Base-by-base conservation (phyloP, 768 basidiomycete genomes). In the Boletellus emodensis region DNA sequence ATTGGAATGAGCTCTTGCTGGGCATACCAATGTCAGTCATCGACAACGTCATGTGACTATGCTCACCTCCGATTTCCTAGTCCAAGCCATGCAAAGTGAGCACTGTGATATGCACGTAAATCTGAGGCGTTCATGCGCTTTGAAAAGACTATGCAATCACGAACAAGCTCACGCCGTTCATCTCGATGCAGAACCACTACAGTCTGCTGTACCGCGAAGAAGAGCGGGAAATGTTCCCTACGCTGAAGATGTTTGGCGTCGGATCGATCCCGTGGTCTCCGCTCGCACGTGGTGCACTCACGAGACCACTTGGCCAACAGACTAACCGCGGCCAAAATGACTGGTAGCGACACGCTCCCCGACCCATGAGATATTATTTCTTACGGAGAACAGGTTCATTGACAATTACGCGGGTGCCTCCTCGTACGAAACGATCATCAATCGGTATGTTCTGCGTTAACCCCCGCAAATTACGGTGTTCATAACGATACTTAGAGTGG, bases 161-260 rank as follows among this genome's bases (percentile, higher is more conserved):
- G 28, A 72, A 74, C 56, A 72, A 69, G 37, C 67, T 75, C 32
- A 78, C 76, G 7, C 77, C 75, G 6, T 83, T 84, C 66, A 77
- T 82, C 64, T 77, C 78, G 10, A 83, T 84, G 82, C 82, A 84
- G 62, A 82, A 84, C 63, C 75, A 79, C 53, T 76, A 83, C 60
- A 75, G 62, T 50, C 70, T 81, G 6, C 40, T 80, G 34, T 83
- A 83, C 58, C 75, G 81, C 38, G 83, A 84, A 60, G 82, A 84
- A 61, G 82, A 81, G 58, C 72, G 67, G 22, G 78, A 79, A 58
- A 78, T 80, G 77, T 75, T 81, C 56, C 82, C 82, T n/a, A 70
- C 69, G 3, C 63, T 76, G 38, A 66, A 75, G 57, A 65, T 70
- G 59, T 71, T 73, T 48, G 76, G 76, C 41, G 69, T 74, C 26